Conservation (phyloP, 306 rosid species). For the Vachellia collinsii region DNA sequence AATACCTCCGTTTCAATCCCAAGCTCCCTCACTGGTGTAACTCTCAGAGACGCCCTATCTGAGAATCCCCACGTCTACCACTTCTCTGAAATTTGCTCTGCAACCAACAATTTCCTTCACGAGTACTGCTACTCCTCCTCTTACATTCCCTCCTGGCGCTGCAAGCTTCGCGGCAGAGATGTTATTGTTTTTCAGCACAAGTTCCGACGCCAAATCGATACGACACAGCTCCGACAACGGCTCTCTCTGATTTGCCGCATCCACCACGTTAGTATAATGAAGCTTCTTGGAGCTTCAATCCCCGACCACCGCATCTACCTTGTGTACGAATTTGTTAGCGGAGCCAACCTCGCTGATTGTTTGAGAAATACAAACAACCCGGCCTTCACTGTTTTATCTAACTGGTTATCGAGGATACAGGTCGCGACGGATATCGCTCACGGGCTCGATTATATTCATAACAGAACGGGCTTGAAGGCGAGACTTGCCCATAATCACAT, state of each 20-base stretch:
- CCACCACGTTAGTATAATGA: constrained; percentile 73
- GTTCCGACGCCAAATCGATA: constrained; percentile 53
- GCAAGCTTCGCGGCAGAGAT: constrained; percentile 65
- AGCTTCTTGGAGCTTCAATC: constrained; percentile 81
- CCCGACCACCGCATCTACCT: constrained; percentile 73
- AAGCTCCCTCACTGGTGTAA: constrained; percentile 38
- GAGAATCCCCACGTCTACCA: constrained; percentile 74
- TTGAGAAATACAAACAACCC: constrained; percentile 56
- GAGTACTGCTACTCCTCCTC: constrained; percentile 39
- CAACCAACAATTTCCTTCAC: constrained; percentile 82
- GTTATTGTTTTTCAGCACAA: constrained; percentile 81
- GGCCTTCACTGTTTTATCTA: constrained; percentile 62
- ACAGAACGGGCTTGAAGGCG: constrained; percentile 56
- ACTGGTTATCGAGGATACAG: constrained; percentile 86
- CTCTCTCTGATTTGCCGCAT: constrained; percentile 75
- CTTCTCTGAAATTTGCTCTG: constrained; percentile 69
- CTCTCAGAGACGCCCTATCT: constrained; percentile 54
- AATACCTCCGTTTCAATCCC: constrained; percentile 53
- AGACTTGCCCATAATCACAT: constrained; percentile 69
- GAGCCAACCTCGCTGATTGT: constrained; percentile 68
- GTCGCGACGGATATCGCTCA: constrained; percentile 85
- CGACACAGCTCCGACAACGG: constrained; percentile 43
- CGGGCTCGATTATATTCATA: constrained; percentile 80
- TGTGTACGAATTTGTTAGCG: constrained; percentile 68
- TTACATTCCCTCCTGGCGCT: constrained; percentile 81